Evolutionary conservation across 805 yeast genomes (phyloP).

Genomic region (Cyberlindnera maclurae): DNA sequence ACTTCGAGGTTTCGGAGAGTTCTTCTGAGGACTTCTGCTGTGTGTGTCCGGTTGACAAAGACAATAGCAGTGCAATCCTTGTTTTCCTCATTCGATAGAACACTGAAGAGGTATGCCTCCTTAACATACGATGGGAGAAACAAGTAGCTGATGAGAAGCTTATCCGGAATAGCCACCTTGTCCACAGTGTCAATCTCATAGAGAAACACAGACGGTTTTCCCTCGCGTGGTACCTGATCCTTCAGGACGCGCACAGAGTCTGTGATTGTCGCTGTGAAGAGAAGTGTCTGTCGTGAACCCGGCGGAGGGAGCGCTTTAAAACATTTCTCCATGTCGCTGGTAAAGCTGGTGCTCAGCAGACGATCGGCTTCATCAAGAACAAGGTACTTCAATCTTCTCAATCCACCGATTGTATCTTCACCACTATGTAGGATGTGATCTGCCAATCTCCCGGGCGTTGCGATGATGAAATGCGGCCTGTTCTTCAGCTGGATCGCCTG

Average conservation of each 20-base stretch:
- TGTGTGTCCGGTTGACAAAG: slow-evolving; percentile 83
- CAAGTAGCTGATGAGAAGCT: slow-evolving; percentile 57
- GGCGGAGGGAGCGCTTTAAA: slow-evolving; percentile 66
- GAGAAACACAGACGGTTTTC: slow-evolving; percentile 50
- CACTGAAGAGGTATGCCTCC: slow-evolving; percentile 75
- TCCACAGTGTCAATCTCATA: slow-evolving; percentile 74
- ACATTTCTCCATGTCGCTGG: slow-evolving; percentile 69
- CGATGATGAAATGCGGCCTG: slow-evolving; percentile 90
- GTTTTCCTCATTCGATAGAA: slow-evolving; percentile 57
- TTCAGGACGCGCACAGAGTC: slow-evolving; percentile 81
- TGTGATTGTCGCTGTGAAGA: slow-evolving; percentile 95
- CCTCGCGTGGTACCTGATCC: slow-evolving; percentile 49
- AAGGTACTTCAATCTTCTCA: slow-evolving; percentile 69
- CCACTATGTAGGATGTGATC: slow-evolving; percentile 86
- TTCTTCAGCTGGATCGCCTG: slow-evolving; percentile 78
- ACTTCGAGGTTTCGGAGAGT: slow-evolving; percentile 67
- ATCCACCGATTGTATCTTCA: slow-evolving; percentile 75
- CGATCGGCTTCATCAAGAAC: slow-evolving; percentile 95
- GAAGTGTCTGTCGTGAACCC: slow-evolving; percentile 70
- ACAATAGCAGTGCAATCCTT: slow-evolving; percentile 67
- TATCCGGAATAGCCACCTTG: slow-evolving; percentile 72
- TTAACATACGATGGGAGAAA: slow-evolving; percentile 83
- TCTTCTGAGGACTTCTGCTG: slow-evolving; percentile 83
- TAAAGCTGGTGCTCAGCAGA: slow-evolving; percentile 74
- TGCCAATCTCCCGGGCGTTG: slow-evolving; percentile 95